Conservation (phyloP, 257 asterid species). For the Ilex asprella region DNA sequence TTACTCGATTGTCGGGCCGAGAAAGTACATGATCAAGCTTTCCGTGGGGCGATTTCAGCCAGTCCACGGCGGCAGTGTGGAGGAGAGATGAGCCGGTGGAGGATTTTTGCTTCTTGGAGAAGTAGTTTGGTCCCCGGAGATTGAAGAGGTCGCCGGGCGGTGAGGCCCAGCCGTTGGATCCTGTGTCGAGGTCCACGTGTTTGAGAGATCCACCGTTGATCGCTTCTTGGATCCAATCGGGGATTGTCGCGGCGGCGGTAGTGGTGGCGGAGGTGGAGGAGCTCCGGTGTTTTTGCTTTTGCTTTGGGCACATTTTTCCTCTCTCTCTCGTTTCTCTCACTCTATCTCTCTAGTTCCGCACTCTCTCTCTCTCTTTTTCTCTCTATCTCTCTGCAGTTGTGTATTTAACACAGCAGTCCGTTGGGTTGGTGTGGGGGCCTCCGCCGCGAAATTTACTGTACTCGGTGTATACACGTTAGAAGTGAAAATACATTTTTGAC, state of each 20-base stretch:
- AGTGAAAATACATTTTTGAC: no score
- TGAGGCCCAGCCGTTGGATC: slow-evolving; percentile 93
- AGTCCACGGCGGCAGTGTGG: slow-evolving; percentile 86
- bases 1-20: slow-evolving; percentile 68
- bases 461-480: no score
- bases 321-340: background rate
- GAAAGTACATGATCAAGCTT: slow-evolving; percentile 84
- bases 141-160: slow-evolving; percentile 74
- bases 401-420: no score
- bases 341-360: no score
- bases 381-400: no score
- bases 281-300: slow-evolving; percentile 40
- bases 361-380: no score
- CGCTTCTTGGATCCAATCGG: slow-evolving; percentile 62
- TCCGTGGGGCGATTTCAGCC: slow-evolving; percentile 69
- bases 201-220: slow-evolving; percentile 64
- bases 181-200: slow-evolving; percentile 59
- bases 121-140: slow-evolving; percentile 70
- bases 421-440: no score
- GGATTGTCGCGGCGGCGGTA: slow-evolving; percentile 14
- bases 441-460: no score
- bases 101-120: slow-evolving; percentile 43
- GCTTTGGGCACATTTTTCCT: slow-evolving; percentile 43
- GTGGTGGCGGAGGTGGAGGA: slow-evolving; percentile 19
- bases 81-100: slow-evolving; percentile 68